These are phyloP conservation scores for Apiotrichum domesticum DNA, from an alignment of 1,284 basidiomycete species.

Conservation along the genomic window DNA sequence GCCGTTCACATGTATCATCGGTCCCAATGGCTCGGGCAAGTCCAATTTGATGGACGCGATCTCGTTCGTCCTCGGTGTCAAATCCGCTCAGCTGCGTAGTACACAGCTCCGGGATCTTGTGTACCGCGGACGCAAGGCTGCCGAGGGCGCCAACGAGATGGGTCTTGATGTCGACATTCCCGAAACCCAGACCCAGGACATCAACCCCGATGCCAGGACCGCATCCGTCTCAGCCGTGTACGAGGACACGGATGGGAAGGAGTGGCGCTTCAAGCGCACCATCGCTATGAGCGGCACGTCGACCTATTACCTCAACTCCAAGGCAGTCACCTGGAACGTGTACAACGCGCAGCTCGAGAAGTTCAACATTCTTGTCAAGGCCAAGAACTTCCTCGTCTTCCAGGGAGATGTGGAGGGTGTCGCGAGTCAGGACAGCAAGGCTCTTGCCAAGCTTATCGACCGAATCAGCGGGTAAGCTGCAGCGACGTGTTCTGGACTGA, in stretches of 20 bases:
- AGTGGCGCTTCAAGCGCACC: slow-evolving; percentile 71
- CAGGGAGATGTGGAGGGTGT: slow-evolving; percentile 98
- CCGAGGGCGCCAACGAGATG: slow-evolving; percentile 44
- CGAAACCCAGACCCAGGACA: slow-evolving; percentile 18
- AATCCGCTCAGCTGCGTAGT: slow-evolving; percentile 84
- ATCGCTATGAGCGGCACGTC: slow-evolving; percentile 80
- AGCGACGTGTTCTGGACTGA: neutral
- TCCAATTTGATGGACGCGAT: slow-evolving; percentile 99
- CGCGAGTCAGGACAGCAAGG: slow-evolving; percentile 87
- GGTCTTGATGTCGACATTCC: slow-evolving; percentile 43
- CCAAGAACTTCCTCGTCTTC: slow-evolving; percentile 99
- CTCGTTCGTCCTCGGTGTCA: slow-evolving; percentile 95
- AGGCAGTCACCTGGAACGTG: slow-evolving; percentile 68
- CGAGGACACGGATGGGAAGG: slow-evolving; percentile 65
- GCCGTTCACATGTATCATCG: slow-evolving; percentile 91
- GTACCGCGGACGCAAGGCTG: slow-evolving; percentile 75
- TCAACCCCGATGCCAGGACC: slow-evolving; percentile 62
- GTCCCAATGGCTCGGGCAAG: slow-evolving; percentile 98
- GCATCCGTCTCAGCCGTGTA: slow-evolving; percentile 95
- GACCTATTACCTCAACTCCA: slow-evolving; percentile 78
- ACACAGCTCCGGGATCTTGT: slow-evolving; percentile 92
- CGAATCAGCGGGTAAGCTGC: slow-evolving; percentile 72
- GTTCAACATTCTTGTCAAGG: slow-evolving; percentile 96
- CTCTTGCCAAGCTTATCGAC: slow-evolving; percentile 85
- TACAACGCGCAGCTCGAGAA: slow-evolving; percentile 79